Conservation (phyloP, 2,329 filamentous ascomycete genomes). For the Neonectria sp. region DNA sequence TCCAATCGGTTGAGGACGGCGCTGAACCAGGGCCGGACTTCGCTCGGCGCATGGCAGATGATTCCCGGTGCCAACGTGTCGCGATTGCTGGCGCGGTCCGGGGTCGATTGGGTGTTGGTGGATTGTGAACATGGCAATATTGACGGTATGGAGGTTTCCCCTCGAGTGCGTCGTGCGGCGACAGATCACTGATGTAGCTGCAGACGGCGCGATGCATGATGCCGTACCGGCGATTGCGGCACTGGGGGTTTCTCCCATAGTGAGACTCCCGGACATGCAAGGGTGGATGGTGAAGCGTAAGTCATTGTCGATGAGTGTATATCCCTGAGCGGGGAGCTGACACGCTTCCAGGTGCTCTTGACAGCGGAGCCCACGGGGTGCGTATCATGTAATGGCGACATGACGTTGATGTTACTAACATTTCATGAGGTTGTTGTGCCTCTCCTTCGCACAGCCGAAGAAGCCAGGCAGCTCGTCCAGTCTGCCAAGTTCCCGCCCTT, state of each 20-base stretch:
- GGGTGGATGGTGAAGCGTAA: constrained; percentile 63
- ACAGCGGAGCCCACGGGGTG: constrained; percentile 65
- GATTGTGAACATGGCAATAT: constrained; percentile 70
- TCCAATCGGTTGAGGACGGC: constrained; percentile 65
- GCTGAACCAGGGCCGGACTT: constrained; percentile 64
- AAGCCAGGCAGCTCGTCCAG: constrained; percentile 61
- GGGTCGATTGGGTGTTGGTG: constrained; percentile 77
- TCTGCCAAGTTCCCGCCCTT: constrained; percentile 66
- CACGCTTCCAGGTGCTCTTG: constrained; percentile 58
- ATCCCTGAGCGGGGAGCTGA: constrained; percentile 6
- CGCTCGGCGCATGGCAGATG: constrained; percentile 76
- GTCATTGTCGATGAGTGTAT: constrained; percentile 4
- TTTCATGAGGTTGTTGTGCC: constrained; percentile 61
- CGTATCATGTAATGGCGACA: constrained; percentile 46
- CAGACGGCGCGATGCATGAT: constrained; percentile 67
- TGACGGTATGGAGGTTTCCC: constrained; percentile 54
- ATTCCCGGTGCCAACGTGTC: constrained; percentile 73
- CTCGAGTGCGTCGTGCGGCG: not conserved
- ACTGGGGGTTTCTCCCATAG: constrained; percentile 59
- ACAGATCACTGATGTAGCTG: constrained; percentile 4
- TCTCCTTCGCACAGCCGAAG: constrained; percentile 59
- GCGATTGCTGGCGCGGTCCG: constrained; percentile 71
- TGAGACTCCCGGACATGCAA: constrained; percentile 68
- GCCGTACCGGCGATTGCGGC: constrained; percentile 67
- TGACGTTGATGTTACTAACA: constrained; percentile 30